Evolutionary conservation across 805 yeast genomes (phyloP).

Genomic region (Teunomyces kruisii): DNA sequence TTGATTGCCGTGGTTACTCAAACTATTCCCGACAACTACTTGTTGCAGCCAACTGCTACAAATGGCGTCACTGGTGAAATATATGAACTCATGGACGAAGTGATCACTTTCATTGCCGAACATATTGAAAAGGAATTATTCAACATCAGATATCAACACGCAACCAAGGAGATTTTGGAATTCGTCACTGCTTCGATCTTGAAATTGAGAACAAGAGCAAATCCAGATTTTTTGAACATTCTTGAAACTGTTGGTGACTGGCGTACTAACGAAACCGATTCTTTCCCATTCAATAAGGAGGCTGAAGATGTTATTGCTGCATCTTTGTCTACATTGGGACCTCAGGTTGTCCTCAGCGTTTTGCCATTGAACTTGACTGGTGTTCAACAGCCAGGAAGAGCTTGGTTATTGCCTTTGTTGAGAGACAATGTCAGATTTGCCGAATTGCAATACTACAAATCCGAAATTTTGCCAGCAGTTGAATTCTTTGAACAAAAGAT

Average conservation of each 20-base stretch:
- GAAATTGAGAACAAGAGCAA: constrained; percentile 61
- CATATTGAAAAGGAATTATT: constrained; percentile 56
- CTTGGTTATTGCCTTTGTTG: constrained; percentile 89
- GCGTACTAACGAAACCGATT: constrained; percentile 74
- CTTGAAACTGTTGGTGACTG: constrained; percentile 78
- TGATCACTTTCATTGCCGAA: constrained; percentile 52
- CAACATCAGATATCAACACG: constrained; percentile 70
- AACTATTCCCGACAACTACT: constrained; percentile 57
- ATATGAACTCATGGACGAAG: constrained; percentile 56
- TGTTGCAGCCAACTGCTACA: constrained; percentile 50
- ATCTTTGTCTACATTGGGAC: constrained; percentile 80
- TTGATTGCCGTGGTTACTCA: constrained; percentile 74
- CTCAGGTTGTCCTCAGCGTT: constrained; percentile 70
- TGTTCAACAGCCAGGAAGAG: constrained; percentile 71
- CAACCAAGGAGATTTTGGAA: constrained; percentile 73
- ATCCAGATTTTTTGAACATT: constrained; percentile 68
- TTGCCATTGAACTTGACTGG: constrained; percentile 79
- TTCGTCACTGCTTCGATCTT: constrained; percentile 61
- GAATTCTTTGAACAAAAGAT: constrained; percentile 53
- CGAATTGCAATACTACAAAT: constrained; percentile 59
- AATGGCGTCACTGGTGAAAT: constrained; percentile 45
- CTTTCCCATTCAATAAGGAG: constrained; percentile 66
- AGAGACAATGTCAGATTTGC: constrained; percentile 84
- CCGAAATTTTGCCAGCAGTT: constrained; percentile 64
- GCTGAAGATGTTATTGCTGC: constrained; percentile 80